phyloP scores from a whole-genome alignment of 768 basidiomycete species.

The Lentinula sp. region DNA sequence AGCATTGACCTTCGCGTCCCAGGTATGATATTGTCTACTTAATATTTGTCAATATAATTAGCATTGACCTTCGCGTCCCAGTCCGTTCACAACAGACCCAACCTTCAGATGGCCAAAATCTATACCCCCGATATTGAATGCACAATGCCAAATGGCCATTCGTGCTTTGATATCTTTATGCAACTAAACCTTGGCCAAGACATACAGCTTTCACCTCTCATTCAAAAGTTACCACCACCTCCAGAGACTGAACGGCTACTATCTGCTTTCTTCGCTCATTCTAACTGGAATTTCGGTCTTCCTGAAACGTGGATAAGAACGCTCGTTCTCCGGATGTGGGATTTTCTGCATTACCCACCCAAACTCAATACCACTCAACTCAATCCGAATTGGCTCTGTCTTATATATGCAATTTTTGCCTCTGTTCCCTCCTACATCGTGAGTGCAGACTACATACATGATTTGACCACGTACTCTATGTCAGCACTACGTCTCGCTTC shows the following conservation, averaged over 20 bases:
- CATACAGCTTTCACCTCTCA: constrained; percentile 30
- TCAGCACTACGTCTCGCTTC: constrained; percentile 40
- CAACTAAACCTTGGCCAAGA: constrained; percentile 23
- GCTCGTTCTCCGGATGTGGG: constrained; percentile 42
- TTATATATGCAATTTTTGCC: constrained; percentile 44
- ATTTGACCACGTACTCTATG: constrained; percentile 37
- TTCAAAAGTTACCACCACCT: constrained; percentile 12
- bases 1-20: no score
- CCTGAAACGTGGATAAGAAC: constrained; percentile 41
- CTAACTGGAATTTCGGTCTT: constrained; percentile 47
- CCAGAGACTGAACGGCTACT: constrained; percentile 10
- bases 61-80: no score
- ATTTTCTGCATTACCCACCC: constrained; percentile 24
- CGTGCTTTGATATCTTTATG: background rate
- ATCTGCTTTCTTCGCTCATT: constrained; percentile 32
- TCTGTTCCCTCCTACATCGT: constrained; percentile 21
- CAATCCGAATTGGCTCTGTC: constrained; percentile 45
- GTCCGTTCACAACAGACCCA: no score
- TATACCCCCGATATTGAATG: background rate
- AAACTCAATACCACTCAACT: constrained; percentile 24
- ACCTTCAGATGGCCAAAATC: background rate
- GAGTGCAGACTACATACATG: background rate
- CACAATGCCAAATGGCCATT: background rate
- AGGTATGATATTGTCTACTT: no score
- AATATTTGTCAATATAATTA: no score